Conservation (phyloP, 2,329 filamentous ascomycete species). For the Alternaria rosae region DNA sequence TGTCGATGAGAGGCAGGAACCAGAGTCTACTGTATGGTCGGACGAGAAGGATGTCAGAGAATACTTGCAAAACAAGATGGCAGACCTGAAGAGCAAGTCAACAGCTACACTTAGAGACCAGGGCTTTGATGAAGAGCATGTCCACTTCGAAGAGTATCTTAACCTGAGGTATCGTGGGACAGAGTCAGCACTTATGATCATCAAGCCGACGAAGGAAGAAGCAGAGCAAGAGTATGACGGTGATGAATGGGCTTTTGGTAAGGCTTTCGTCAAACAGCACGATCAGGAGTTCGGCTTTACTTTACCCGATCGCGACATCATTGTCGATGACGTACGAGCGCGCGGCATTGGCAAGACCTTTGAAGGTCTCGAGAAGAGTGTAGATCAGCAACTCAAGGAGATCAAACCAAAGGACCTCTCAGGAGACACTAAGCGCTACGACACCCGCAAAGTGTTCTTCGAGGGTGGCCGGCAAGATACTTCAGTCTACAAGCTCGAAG, state of each 20-base stretch:
- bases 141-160: constrained; percentile 88
- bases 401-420: constrained; percentile 67
- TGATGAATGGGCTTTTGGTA: constrained; percentile 81
- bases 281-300: constrained; percentile 94
- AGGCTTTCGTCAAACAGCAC: constrained; percentile 85
- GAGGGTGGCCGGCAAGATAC: constrained; percentile 80
- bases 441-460: constrained; percentile 79
- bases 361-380: constrained; percentile 77
- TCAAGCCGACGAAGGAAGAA: constrained; percentile 73
- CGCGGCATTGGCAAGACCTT: constrained; percentile 91
- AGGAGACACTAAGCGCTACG: constrained; percentile 69
- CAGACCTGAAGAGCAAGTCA: constrained; percentile 79
- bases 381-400: constrained; percentile 81
- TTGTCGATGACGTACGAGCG: constrained; percentile 88
- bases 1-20: constrained; percentile 88
- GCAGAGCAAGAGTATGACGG: constrained; percentile 65
- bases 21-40: constrained; percentile 68
- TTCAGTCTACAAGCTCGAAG: constrained; percentile 81
- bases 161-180: constrained; percentile 94
- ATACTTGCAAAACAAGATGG: constrained; percentile 76
- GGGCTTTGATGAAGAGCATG: constrained; percentile 76
- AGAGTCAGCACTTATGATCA: constrained; percentile 88
- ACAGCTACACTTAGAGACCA: constrained; percentile 72
- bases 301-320: constrained; percentile 82
- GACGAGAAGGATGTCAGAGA: constrained; percentile 65